A percentile compares a stretch with the other conserved stretches of the same genome.
These are phyloP conservation scores for Suillus decipiens DNA, from an alignment of 768 basidiomycete genomes.

Conservation along the genomic window DNA sequence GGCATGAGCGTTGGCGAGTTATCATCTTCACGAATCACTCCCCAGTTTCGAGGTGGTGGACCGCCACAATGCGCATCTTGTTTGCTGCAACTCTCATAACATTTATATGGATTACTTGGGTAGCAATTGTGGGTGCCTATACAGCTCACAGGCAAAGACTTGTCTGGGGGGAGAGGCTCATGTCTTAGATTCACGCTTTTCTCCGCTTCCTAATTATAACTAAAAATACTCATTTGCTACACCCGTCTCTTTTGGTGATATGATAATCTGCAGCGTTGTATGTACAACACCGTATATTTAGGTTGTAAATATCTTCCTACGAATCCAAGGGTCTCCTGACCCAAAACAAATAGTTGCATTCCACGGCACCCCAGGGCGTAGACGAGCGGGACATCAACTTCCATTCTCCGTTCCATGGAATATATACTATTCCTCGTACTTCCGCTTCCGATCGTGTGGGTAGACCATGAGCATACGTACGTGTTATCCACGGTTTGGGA, in stretches of 20 bases:
- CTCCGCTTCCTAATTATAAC: background rate
- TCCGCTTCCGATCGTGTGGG: constrained; percentile 73
- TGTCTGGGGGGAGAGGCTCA: constrained; percentile 78
- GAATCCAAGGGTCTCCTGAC: constrained; percentile 60
- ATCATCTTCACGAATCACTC: constrained; percentile 74
- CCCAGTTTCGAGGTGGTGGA: constrained; percentile 76
- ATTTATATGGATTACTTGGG: constrained; percentile 61
- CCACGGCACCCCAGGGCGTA: constrained; percentile 45
- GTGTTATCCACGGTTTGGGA: constrained; percentile 60
- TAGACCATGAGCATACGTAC: constrained; percentile 43
- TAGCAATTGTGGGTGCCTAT: constrained; percentile 65
- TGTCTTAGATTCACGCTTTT: constrained; percentile 47
- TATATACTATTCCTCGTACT: constrained; percentile 75
- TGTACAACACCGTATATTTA: constrained; percentile 18
- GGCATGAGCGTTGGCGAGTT: constrained; percentile 72
- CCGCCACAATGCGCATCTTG: constrained; percentile 56
- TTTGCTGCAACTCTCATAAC: constrained; percentile 59
- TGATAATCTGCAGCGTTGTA: background rate
- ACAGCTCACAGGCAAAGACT: constrained; percentile 73
- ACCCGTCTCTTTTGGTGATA: background rate
- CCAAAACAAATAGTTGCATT: constrained; percentile 87
- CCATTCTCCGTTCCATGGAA: constrained; percentile 74
- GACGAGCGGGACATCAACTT: constrained; percentile 60
- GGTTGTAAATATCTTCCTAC: constrained; percentile 1
- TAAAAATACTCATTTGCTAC: background rate